Conservation (phyloP, 257 asterid species). For the Petrea volubilis region DNA sequence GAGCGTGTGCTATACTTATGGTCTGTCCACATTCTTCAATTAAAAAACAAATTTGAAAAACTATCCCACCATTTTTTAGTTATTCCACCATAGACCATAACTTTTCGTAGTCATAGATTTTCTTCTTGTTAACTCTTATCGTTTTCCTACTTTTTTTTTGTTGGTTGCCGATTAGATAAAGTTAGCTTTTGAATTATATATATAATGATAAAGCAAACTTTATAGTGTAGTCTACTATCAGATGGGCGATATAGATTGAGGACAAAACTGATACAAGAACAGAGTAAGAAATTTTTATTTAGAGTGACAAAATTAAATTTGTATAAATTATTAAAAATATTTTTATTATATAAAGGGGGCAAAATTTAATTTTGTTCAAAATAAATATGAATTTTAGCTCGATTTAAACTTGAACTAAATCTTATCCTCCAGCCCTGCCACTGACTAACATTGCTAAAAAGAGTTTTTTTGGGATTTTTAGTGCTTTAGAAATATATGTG, state of each 20-base stretch:
- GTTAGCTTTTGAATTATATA: neutral
- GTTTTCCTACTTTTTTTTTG: slow-evolving; percentile 17
- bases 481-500: neutral
- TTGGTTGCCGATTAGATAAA: neutral
- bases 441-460: neutral
- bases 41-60: neutral
- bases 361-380: no score
- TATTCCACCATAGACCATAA: neutral
- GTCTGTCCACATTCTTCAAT: slow-evolving; percentile 19
- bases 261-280: neutral
- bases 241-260: neutral
- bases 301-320: no score
- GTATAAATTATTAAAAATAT: no score
- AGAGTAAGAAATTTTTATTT: no score
- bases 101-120: neutral
- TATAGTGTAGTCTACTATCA: slow-evolving; percentile 6
- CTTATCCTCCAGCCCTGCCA: no score
- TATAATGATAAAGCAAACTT: slow-evolving; percentile 1
- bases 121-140: slow-evolving; percentile 16
- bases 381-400: no score
- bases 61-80: neutral
- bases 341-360: no score
- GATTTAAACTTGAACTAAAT: no score
- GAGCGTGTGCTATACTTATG: slow-evolving; percentile 31
- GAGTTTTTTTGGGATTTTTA: neutral